Evolutionary conservation across 495 filamentous ascomycete species (phyloP), one percentile per base, ranked within the genome.

Genomic region (Lasiosphaeria miniovina): DNA sequence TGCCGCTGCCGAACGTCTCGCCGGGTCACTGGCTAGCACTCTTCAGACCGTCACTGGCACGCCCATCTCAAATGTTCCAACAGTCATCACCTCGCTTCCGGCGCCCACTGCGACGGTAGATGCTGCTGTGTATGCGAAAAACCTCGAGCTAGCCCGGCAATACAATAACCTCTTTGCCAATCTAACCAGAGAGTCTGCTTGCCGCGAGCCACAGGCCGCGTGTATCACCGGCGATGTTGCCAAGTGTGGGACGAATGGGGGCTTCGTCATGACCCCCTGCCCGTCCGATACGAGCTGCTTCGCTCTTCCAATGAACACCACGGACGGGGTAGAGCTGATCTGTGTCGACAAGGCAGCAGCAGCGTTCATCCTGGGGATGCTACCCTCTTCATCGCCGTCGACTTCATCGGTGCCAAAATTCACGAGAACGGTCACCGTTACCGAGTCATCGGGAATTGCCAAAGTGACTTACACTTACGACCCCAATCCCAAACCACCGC

Each of bases 251-350:
- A 55, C 38, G 59, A 56, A 59, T 15, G 68, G 67, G 49, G 60
- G 46, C 36, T 78, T 75, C 41, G 58, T 68, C n/a, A 64, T 75
- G 4, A 55, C 51, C 24, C 54, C 62, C 4, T 77, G 74, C 46
- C 40, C 63, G 1, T 8, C 31, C 15, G 63, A 65, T 11, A 65
- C 66, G 11, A 66, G 65, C 40, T 80, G 77, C 61, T 71, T 69
- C 41, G 77, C 75, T 17, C 56, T 78, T 49, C 77, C 77, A 6
- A 73, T 78, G 73, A 69, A 69, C 10, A 74, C 70, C 0, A 64
- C 67, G 17, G 60, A 58, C 2, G 75, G 74, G 4, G 71, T 72
- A 7, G 58, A 69, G 49, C 57, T 79, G 38, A 69, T 65, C n/a
- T 80, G 77, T 55, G 59, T 61, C 33, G 63, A 71, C 54, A 58